Evolutionary conservation across 2,329 filamentous ascomycete genomes (phyloP).

Genomic region (Colletotrichum sp.): DNA sequence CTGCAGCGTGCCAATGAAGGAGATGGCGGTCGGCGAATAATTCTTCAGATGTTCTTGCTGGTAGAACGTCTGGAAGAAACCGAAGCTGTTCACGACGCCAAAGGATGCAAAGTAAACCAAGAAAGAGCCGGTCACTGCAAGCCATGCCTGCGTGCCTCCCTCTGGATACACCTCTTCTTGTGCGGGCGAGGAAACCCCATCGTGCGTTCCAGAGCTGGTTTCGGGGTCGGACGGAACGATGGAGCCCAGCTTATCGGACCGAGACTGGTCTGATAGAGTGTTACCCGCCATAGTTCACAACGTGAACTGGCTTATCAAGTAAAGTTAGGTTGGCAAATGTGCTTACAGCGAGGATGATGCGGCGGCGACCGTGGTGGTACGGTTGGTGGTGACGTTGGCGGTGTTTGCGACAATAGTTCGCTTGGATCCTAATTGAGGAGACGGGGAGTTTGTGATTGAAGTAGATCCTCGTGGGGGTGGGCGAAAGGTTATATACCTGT

Average conservation of each 20-base stretch:
- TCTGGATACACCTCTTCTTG: background rate
- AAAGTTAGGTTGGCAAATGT: background rate
- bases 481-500: background rate
- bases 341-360: background rate
- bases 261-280: background rate
- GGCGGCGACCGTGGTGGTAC: background rate
- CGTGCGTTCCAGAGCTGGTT: background rate
- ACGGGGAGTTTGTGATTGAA: background rate
- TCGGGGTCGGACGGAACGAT: background rate
- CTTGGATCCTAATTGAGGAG: background rate
- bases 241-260: background rate
- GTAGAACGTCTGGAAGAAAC: slow-evolving; percentile 50
- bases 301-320: background rate
- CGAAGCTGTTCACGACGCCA: slow-evolving; percentile 45
- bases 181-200: background rate
- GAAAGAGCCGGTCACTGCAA: slow-evolving; percentile 11
- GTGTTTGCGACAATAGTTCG: background rate
- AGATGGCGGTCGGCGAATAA: slow-evolving; percentile 41
- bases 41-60: slow-evolving; percentile 34
- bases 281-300: slow-evolving; percentile 2
- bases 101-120: slow-evolving; percentile 17
- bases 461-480: background rate
- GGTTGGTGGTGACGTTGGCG: background rate
- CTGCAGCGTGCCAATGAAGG: slow-evolving; percentile 49
- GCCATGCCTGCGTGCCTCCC: background rate